phyloP scores from a whole-genome alignment of 1,139 yeast genomes.

The Hyphopichia burtonii region DNA sequence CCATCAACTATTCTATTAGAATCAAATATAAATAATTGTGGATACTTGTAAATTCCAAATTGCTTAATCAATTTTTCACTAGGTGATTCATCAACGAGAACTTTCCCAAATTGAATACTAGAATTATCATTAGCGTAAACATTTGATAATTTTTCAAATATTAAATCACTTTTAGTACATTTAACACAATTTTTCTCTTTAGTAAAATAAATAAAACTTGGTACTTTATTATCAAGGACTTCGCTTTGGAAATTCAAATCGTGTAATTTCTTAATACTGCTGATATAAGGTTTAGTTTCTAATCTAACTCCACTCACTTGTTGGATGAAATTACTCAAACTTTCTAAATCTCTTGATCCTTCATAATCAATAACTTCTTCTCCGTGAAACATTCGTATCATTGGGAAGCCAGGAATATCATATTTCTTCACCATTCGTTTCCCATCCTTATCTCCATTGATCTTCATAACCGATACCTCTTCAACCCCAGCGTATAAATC shows the following conservation, averaged over 20 bases:
- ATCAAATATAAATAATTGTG: constrained; percentile 53
- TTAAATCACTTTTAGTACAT: constrained; percentile 17
- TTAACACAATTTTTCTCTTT: neutral
- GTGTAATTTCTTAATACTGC: constrained; percentile 25
- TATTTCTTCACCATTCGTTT: constrained; percentile 54
- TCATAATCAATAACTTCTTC: constrained; percentile 49
- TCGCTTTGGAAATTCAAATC: constrained; percentile 33
- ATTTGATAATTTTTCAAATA: constrained; percentile 23
- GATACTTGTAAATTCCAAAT: constrained; percentile 48
- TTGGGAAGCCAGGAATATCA: constrained; percentile 64
- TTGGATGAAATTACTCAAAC: constrained; percentile 48
- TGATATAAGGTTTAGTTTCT: neutral
- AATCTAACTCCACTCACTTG: constrained; percentile 30
- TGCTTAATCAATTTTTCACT: constrained; percentile 40
- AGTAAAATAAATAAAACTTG: constrained; percentile 19
- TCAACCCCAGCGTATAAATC: constrained; percentile 44
- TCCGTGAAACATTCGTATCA: constrained; percentile 56
- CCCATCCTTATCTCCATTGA: constrained; percentile 68
- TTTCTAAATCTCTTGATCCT: constrained; percentile 47
- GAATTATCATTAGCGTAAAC: constrained; percentile 30
- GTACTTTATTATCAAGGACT: constrained; percentile 23
- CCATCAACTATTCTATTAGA: constrained; percentile 30
- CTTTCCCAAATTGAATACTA: constrained; percentile 44
- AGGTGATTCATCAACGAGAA: constrained; percentile 45
- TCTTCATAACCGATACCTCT: constrained; percentile 54